Percentiles rank a stretch among this genome's conserved stretches.
Evolutionary conservation across 2,329 filamentous ascomycete species (phyloP).

Genomic region (Nemania serpens): DNA sequence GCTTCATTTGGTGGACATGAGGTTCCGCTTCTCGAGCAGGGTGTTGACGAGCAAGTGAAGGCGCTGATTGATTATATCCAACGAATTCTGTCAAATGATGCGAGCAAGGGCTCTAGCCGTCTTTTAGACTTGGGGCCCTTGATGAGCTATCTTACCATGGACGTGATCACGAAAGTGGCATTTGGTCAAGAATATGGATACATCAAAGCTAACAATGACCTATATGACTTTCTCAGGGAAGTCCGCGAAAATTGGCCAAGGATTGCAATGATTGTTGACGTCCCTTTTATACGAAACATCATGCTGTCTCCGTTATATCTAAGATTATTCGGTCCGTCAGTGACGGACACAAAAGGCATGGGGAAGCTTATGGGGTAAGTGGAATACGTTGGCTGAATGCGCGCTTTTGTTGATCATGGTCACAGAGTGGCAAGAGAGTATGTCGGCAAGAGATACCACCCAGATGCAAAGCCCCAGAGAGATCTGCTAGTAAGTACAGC

Average conservation of each 20-base stretch:
- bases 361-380: conserved; percentile 39
- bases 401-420: neutral
- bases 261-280: conserved; percentile 41
- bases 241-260: conserved; percentile 9
- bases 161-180: conserved; percentile 55
- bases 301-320: conserved; percentile 40
- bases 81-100: conserved; percentile 30
- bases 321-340: conserved; percentile 44
- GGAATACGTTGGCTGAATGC: neutral
- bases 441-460: conserved; percentile 3
- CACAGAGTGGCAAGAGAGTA: conserved; percentile 9
- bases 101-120: neutral
- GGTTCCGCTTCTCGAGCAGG: conserved; percentile 34
- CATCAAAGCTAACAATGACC: conserved; percentile 49
- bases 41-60: conserved; percentile 51
- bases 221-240: conserved; percentile 44
- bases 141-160: conserved; percentile 34
- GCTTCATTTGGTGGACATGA: conserved; percentile 35
- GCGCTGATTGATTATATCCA: conserved; percentile 49
- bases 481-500: conserved; percentile 12
- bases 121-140: conserved; percentile 8
- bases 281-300: conserved; percentile 48
- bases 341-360: conserved; percentile 38
- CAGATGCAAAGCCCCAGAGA: conserved; percentile 15
- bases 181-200: conserved; percentile 55